Percentiles rank a stretch among this genome's conserved stretches.
phyloP scores from a whole-genome alignment of 164 flowering plant genomes.

The Echeveria elegans region DNA sequence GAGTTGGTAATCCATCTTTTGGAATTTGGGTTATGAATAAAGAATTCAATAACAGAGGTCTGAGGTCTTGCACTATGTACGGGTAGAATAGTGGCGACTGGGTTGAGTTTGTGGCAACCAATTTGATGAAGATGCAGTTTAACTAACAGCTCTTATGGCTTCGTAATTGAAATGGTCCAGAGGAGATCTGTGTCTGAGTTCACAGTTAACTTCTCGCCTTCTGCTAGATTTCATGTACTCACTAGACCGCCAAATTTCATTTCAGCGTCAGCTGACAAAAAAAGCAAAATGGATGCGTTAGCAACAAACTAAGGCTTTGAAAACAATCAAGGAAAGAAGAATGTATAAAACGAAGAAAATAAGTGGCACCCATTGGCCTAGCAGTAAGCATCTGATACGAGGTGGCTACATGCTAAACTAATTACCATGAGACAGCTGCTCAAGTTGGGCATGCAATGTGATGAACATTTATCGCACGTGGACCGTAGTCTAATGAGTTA shows the following conservation, averaged over 20 bases:
- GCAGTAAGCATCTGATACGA: neutral
- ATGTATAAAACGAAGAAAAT: no score
- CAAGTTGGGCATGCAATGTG: neutral
- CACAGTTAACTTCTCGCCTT: conserved; percentile 58
- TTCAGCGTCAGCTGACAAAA: conserved; percentile 52
- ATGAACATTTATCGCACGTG: neutral
- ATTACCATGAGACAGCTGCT: neutral
- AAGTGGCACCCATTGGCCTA: neutral
- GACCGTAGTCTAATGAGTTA: neutral
- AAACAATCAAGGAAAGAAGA: no score
- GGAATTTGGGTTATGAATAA: no score
- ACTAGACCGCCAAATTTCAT: conserved; percentile 80
- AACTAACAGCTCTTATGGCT: conserved; percentile 2
- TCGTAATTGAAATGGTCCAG: conserved; percentile 88
- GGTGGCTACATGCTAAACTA: neutral
- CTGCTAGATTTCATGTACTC: conserved; percentile 77
- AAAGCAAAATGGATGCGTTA: neutral
- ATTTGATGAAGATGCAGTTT: neutral
- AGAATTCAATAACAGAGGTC: no score
- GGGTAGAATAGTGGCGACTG: neutral
- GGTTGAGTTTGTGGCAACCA: no score
- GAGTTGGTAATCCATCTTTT: no score
- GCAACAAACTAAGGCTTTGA: neutral
- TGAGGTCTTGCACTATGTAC: neutral
- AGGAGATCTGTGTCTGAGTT: conserved; percentile 77